A percentile compares a stretch with the other conserved stretches of the same genome.
These are phyloP conservation scores for Suillus weaverae DNA, from an alignment of 768 basidiomycete genomes.

Conservation along the genomic window DNA sequence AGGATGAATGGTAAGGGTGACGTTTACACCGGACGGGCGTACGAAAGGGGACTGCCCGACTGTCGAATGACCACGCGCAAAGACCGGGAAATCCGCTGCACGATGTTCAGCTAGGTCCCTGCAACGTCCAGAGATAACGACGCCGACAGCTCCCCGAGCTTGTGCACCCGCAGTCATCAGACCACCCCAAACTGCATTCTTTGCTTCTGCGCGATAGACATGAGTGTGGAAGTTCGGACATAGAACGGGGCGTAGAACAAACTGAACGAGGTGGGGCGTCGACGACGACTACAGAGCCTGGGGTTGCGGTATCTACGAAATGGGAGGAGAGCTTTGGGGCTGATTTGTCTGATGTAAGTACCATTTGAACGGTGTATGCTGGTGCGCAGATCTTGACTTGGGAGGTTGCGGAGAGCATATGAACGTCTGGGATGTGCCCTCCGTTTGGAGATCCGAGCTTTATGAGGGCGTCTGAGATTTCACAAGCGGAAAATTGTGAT, in stretches of 20 bases:
- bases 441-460: conserved; percentile 73
- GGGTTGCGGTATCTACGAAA: conserved; percentile 77
- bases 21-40: conserved; percentile 72
- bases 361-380: conserved; percentile 89
- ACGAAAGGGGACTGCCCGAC: conserved; percentile 86
- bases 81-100: conserved; percentile 71
- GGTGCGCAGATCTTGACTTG: conserved; percentile 63
- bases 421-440: conserved; percentile 80
- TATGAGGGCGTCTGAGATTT: conserved; percentile 86
- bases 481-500: conserved; percentile 65
- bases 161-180: conserved; percentile 87
- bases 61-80: conserved; percentile 78
- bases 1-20: conserved; percentile 52
- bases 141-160: conserved; percentile 66
- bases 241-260: conserved; percentile 17
- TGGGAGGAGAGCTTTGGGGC: conserved; percentile 69
- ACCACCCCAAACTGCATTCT: conserved; percentile 91
- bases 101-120: conserved; percentile 83
- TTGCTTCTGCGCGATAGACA: conserved; percentile 46
- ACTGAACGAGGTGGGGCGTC: conserved; percentile 67
- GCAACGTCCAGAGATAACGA: conserved; percentile 82
- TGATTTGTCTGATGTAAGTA: conserved; percentile 51
- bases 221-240: neutral
- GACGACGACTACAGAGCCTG: conserved; percentile 70
- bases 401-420: conserved; percentile 41